Conservation (phyloP, 768 basidiomycete species). For the Collybia nuda region DNA sequence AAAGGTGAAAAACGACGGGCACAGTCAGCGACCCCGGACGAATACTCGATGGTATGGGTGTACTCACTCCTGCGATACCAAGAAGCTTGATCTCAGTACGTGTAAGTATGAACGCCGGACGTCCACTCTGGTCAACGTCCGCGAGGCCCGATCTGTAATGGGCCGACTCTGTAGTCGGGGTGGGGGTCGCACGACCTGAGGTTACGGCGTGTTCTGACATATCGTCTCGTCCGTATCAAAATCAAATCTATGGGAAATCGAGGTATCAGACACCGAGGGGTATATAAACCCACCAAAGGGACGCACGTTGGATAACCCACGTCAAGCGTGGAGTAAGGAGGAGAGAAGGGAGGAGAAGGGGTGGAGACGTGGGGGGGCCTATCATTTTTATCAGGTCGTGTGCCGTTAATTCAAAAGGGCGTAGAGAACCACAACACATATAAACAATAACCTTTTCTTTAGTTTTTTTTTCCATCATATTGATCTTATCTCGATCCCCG, state of each 20-base stretch:
- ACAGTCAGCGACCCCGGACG: background rate
- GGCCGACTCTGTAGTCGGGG: background rate
- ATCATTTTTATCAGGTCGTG: slow-evolving; percentile 10
- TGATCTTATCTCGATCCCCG: no score
- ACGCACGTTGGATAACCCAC: slow-evolving; percentile 1
- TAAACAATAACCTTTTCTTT: no score
- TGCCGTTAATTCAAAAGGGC: slow-evolving; percentile 9
- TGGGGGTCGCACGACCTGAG: slow-evolving; percentile 1
- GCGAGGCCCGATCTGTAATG: slow-evolving; percentile 13
- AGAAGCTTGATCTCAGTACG: slow-evolving; percentile 58
- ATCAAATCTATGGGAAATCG: background rate
- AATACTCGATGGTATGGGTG: background rate
- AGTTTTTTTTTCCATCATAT: background rate
- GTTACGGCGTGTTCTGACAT: slow-evolving; percentile 6
- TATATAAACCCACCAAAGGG: no score
- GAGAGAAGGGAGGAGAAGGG: background rate
- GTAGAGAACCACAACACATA: background rate
- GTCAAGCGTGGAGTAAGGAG: background rate
- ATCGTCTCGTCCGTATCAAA: background rate
- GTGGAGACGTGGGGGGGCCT: slow-evolving; percentile 4
- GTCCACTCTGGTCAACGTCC: slow-evolving; percentile 25
- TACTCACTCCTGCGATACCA: slow-evolving; percentile 57
- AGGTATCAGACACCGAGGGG: background rate
- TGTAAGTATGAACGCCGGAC: slow-evolving; percentile 26
- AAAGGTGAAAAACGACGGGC: background rate